Base-by-base conservation (phyloP, 192 early-diverging fungal genomes). In the Nowakowskiella sp. region DNA sequence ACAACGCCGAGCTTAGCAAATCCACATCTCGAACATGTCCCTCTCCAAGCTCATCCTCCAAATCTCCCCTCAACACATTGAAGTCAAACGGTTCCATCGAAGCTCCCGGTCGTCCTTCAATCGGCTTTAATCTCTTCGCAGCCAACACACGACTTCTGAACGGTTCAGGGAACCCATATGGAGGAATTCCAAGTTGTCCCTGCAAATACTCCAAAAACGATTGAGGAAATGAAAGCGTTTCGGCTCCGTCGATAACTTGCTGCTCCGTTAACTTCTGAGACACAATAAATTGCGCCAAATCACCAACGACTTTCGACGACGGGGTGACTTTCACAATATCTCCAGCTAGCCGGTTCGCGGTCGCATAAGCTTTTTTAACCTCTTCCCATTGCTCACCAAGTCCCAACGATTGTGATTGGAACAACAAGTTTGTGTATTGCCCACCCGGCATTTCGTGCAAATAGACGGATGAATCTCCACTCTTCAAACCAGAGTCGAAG, bases 291-390 rank as follows among this genome's bases (percentile, higher is more conserved):
- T 97, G 94, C 29, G 94, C 94, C 52, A 97, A 80, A 72, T 97
- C 94, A 42, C 94, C 94, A 9, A 97, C 91, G 10, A 97, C 94
- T 77, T 97, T 97, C 72, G 87, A 90, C 54, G 89, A 92, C 13
- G 94, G 94, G 6, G 94, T 97, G 32, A 97, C 94, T 82, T 97
- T 97, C 61, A 91, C 86, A 64, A 97, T 88, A 51, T 94, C 92
- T 39, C 94, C 94, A 64, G 89, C 91, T 47, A 97, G 76, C 50
- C 72, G 66, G 67, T 97, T 97, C 31, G 94, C 92, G 28, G 85
- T 85, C 21, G 78, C 75, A 57, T 97, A 97, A 2, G 91, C 89
- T 25, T 73, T 71, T 73, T 95, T 95, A 59, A 97, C 88, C 57
- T 89, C 87, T 59, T 89, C 85, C 94, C 94, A 97, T 54, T 83